phyloP scores from a whole-genome alignment of 2,329 filamentous ascomycete genomes.

The Alternaria postmessia region DNA sequence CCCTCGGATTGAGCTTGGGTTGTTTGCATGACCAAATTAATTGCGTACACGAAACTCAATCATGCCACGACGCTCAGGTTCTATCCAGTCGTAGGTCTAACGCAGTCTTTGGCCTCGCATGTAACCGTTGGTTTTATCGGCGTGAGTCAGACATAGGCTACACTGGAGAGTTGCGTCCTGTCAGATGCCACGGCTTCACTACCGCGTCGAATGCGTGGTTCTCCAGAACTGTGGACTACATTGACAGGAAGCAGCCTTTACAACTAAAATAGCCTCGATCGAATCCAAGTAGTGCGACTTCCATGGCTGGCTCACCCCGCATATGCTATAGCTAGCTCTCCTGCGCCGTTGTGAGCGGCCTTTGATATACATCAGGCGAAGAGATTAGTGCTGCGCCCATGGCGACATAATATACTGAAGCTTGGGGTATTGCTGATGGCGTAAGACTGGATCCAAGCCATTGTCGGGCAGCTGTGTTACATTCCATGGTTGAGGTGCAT shows the following conservation, averaged over 20 bases:
- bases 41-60: conserved; percentile 31
- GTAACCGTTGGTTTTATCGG: not conserved
- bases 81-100: conserved; percentile 16
- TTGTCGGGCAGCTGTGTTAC: conserved; percentile 33
- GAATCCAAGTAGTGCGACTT: conserved; percentile 10
- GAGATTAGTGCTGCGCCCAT: conserved; percentile 15
- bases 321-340: conserved; percentile 13
- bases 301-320: conserved; percentile 24
- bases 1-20: conserved; percentile 3
- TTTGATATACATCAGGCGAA: conserved; percentile 18
- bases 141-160: conserved; percentile 3
- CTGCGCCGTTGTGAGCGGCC: conserved; percentile 3
- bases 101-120: conserved; percentile 25
- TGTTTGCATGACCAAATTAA: conserved; percentile 22
- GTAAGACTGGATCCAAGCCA: conserved; percentile 8
- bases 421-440: conserved; percentile 9
- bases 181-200: conserved; percentile 7
- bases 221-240: not conserved
- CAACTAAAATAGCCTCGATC: conserved; percentile 26
- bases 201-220: conserved; percentile 2
- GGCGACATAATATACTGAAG: not conserved
- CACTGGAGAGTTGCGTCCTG: conserved; percentile 2
- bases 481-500: conserved; percentile 30
- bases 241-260: conserved; percentile 11
- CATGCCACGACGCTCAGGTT: conserved; percentile 21